Evolutionary conservation across 768 basidiomycete genomes (phyloP).

Genomic region (Boletus speciosus): DNA sequence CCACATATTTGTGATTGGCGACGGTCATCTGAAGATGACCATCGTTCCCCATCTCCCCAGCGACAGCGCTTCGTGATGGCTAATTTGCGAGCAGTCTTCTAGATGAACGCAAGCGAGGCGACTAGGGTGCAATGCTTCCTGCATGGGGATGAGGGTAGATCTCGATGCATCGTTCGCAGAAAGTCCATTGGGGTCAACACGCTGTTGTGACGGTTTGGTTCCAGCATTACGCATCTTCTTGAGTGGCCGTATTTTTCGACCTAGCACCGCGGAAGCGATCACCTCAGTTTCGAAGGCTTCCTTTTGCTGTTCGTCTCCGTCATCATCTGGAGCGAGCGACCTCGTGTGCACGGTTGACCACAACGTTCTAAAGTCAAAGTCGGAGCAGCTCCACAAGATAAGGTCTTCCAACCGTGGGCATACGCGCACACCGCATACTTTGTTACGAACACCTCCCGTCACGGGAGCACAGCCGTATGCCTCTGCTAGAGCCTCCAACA

Average conservation of each 20-base stretch:
- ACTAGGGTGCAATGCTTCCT: slow-evolving; percentile 33
- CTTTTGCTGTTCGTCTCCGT: slow-evolving; percentile 11
- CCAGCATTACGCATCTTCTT: slow-evolving; percentile 24
- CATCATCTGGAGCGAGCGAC: slow-evolving; percentile 13
- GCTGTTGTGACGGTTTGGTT: slow-evolving; percentile 9
- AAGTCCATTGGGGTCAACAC: slow-evolving; percentile 8
- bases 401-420: slow-evolving; percentile 52
- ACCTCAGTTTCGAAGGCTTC: slow-evolving; percentile 16
- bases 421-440: slow-evolving; percentile 39
- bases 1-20: slow-evolving; percentile 1
- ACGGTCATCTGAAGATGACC: slow-evolving; percentile 20
- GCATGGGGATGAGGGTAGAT: slow-evolving; percentile 36
- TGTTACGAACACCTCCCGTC: slow-evolving; percentile 11
- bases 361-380: slow-evolving; percentile 38
- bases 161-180: slow-evolving; percentile 21
- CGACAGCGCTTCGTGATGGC: slow-evolving; percentile 35
- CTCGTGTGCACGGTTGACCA: slow-evolving; percentile 38
- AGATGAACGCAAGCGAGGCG: slow-evolving; percentile 43
- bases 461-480: slow-evolving; percentile 26
- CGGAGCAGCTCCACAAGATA: slow-evolving; percentile 48
- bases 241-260: slow-evolving; percentile 36
- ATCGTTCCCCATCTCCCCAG: slow-evolving; percentile 37
- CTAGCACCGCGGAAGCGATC: slow-evolving; percentile 25
- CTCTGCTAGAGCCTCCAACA: slow-evolving; percentile 43
- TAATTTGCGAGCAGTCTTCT: slow-evolving; percentile 39